Percentiles rank a stretch among this genome's conserved stretches.
phyloP scores from a whole-genome alignment of 305 asterid species.

The Rubia occidens region DNA sequence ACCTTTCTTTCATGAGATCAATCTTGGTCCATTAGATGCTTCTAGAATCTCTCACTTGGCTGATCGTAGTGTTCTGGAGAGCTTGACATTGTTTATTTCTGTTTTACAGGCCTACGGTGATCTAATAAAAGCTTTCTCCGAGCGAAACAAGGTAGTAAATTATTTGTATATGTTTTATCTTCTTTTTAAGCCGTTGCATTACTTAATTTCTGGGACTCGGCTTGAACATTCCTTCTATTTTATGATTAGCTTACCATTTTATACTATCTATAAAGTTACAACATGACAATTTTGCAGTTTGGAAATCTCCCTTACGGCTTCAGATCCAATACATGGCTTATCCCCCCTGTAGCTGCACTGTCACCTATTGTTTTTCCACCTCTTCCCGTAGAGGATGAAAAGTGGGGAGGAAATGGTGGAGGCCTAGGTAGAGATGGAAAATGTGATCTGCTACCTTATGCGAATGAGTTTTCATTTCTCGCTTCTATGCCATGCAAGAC shows the following conservation, averaged over 20 bases:
- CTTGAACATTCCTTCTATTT: constrained; percentile 16
- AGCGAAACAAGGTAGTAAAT: constrained; percentile 85
- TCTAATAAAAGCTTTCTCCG: constrained; percentile 87
- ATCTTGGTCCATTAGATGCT: too few relatives aligned
- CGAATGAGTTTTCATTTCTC: constrained; percentile 59
- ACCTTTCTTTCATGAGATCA: too few relatives aligned
- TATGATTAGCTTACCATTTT: constrained; percentile 1
- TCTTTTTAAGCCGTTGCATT: constrained; percentile 12
- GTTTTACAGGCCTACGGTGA: constrained; percentile 69
- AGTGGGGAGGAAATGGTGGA: too few relatives aligned
- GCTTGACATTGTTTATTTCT: constrained; percentile 17
- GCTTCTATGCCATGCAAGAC: constrained; percentile 98
- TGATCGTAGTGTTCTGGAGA: not conserved
- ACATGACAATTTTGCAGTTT: constrained; percentile 41
- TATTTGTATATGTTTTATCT: constrained; percentile 8
- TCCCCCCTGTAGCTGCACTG: constrained; percentile 81
- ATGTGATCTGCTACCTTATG: too few relatives aligned
- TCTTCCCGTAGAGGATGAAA: constrained; percentile 29
- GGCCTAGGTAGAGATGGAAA: too few relatives aligned
- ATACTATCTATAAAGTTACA: not conserved
- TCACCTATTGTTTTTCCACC: constrained; percentile 69
- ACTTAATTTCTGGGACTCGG: constrained; percentile 4
- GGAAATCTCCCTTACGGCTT: constrained; percentile 95
- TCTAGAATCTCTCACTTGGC: not conserved
- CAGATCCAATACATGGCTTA: constrained; percentile 97